phyloP scores from a whole-genome alignment of 345 rosid genomes.

The Dovyalis caffra region DNA sequence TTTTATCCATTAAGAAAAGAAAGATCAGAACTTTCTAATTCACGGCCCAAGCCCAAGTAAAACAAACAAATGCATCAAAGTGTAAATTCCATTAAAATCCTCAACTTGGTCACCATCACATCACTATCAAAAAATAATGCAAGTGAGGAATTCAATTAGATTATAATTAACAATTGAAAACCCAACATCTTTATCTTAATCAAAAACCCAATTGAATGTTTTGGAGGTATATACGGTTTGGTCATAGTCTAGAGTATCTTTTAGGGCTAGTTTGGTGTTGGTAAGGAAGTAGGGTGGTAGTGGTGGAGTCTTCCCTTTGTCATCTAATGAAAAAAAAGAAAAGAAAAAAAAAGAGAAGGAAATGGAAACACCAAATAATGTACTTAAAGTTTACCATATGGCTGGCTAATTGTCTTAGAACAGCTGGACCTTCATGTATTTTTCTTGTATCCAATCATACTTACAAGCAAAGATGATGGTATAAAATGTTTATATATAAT shows the following conservation, averaged over 20 bases:
- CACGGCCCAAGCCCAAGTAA: not conserved
- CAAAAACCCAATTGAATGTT: slow-evolving; percentile 13
- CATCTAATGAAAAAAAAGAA: slow-evolving; percentile 9
- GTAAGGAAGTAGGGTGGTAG: slow-evolving; percentile 5
- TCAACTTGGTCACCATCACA: slow-evolving; percentile 22
- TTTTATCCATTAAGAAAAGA: not conserved
- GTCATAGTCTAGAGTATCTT: slow-evolving; percentile 1
- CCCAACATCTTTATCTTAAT: slow-evolving; percentile 3
- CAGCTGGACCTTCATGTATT: slow-evolving; percentile 18
- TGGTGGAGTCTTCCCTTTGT: slow-evolving; percentile 31
- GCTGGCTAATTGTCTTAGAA: slow-evolving; percentile 10
- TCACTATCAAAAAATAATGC: slow-evolving; percentile 13
- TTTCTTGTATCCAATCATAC: slow-evolving; percentile 20
- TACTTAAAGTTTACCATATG: slow-evolving; percentile 24
- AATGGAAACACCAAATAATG: not conserved
- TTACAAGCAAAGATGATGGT: slow-evolving; percentile 45
- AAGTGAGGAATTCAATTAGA: slow-evolving; percentile 26
- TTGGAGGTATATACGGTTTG: slow-evolving; percentile 2
- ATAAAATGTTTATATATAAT: not conserved
- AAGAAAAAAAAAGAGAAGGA: too few species aligned
- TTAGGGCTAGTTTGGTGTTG: slow-evolving; percentile 16
- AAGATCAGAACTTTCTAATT: not conserved
- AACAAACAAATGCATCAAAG: not conserved
- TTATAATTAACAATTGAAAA: slow-evolving; percentile 19
- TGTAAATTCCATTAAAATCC: not conserved